phyloP scores from a whole-genome alignment of 73 alveolate species.

The Diophrys sp. region DNA sequence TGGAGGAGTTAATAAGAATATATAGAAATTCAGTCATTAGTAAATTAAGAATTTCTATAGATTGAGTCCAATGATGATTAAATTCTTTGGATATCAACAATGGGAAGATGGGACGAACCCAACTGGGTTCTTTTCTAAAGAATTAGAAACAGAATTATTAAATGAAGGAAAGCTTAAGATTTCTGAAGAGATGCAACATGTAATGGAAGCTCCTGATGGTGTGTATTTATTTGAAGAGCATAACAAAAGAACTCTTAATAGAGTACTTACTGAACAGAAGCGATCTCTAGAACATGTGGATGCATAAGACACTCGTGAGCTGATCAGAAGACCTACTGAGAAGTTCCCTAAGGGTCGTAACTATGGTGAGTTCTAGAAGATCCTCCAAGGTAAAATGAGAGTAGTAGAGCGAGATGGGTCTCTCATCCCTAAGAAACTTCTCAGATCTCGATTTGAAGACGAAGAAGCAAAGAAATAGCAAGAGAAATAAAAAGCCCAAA shows the following conservation, averaged over 20 bases:
- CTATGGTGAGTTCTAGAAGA: not conserved
- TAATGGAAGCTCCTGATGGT: not conserved
- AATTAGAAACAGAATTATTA: not conserved
- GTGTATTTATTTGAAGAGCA: not conserved
- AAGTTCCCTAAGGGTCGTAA: not conserved
- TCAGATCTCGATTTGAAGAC: not conserved
- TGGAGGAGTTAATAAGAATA: constrained; percentile 41
- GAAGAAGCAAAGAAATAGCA: not conserved
- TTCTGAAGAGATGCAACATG: not conserved
- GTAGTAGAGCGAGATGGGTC: not conserved
- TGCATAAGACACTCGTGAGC: not conserved
- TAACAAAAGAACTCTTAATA: not conserved
- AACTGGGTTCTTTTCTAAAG: constrained; percentile 18
- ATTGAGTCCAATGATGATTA: not conserved
- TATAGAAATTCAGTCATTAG: constrained; percentile 23
- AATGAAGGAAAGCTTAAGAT: not conserved
- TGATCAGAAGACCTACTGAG: not conserved
- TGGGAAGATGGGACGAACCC: not conserved
- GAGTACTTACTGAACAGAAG: too few relatives aligned
- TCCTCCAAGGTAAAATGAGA: not conserved
- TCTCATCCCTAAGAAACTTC: not conserved
- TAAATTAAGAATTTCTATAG: constrained; percentile 8
- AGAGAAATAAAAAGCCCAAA: not conserved
- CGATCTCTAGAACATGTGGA: too few relatives aligned
- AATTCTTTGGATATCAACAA: not conserved